Conservation (phyloP, 1,284 basidiomycete genomes). For the Ustilago sp. region DNA sequence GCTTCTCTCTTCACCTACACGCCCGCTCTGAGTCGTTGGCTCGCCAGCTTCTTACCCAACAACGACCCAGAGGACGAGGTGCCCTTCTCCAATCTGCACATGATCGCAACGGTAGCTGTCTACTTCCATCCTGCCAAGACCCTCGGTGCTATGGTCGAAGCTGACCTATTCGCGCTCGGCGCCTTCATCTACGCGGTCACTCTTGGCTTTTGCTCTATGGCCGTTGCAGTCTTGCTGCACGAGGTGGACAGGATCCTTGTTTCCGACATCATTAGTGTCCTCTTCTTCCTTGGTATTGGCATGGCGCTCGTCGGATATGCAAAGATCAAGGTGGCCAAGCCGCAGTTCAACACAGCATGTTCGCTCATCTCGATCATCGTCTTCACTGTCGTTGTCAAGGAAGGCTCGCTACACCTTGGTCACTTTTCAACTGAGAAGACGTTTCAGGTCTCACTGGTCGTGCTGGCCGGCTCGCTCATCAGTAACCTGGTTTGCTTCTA, state of each 20-base stretch:
- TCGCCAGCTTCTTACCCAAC: conserved; percentile 58
- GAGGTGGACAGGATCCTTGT: conserved; percentile 72
- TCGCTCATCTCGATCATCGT: conserved; percentile 60
- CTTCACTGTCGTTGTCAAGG: conserved; percentile 78
- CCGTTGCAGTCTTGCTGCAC: conserved; percentile 68
- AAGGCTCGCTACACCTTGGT: conserved; percentile 80
- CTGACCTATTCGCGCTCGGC: conserved; percentile 80
- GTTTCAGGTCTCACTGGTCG: conserved; percentile 74
- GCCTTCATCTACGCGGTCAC: conserved; percentile 80
- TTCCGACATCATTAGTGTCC: conserved; percentile 68
- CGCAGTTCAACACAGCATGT: conserved; percentile 88
- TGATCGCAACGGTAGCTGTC: conserved; percentile 86
- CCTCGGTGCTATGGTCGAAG: conserved; percentile 88
- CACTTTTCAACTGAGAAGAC: conserved; percentile 68
- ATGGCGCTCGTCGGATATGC: conserved; percentile 86
- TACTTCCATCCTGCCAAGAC: conserved; percentile 76
- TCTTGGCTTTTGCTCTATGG: conserved; percentile 81
- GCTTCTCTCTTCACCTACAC: conserved; percentile 93
- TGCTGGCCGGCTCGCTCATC: conserved; percentile 79
- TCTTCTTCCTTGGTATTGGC: conserved; percentile 80
- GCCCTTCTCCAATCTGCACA: conserved; percentile 78
- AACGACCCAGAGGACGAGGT: conserved; percentile 57
- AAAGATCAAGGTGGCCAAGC: conserved; percentile 89
- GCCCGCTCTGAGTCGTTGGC: conserved; percentile 71
- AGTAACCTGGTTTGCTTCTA: conserved; percentile 85